A percentile compares a stretch with the other conserved stretches of the same genome.
These are phyloP conservation scores for Phytopythium montanum DNA, from an alignment of 352 stramenopile genomes.

Conservation along the genomic window DNA sequence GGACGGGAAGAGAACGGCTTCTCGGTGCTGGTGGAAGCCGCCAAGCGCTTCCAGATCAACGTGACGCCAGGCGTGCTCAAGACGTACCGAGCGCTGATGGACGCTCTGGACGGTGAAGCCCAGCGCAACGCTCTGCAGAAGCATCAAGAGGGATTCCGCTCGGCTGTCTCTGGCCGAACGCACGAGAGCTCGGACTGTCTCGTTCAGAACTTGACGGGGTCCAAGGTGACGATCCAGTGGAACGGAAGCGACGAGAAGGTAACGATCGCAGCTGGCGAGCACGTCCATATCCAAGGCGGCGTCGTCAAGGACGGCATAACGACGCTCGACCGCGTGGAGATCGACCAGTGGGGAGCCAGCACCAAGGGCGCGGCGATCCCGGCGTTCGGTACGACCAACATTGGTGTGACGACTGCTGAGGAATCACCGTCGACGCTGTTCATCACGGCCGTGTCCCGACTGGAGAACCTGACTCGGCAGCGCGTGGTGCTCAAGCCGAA, in stretches of 20 bases:
- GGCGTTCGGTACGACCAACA: slow-evolving; percentile 57
- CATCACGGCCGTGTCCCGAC: slow-evolving; percentile 58
- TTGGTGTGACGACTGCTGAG: slow-evolving; percentile 41
- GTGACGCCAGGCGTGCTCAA: slow-evolving; percentile 69
- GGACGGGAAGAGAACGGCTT: slow-evolving; percentile 56
- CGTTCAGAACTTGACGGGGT: slow-evolving; percentile 72
- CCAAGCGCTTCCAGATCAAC: slow-evolving; percentile 75
- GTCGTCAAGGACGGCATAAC: slow-evolving; percentile 32
- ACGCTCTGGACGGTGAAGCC: slow-evolving; percentile 65
- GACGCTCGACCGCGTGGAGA: slow-evolving; percentile 42
- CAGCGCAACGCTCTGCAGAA: slow-evolving; percentile 57
- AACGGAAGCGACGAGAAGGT: slow-evolving; percentile 42
- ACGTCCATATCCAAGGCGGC: slow-evolving; percentile 38
- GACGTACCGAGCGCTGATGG: slow-evolving; percentile 72
- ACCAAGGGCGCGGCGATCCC: slow-evolving; percentile 35
- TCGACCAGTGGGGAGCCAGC: slow-evolving; percentile 58
- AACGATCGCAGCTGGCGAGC: slow-evolving; percentile 42
- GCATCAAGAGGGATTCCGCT: slow-evolving; percentile 58
- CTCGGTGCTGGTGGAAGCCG: slow-evolving; percentile 54
- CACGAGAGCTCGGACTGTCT: slow-evolving; percentile 48
- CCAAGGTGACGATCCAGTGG: slow-evolving; percentile 44
- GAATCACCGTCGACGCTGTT: slow-evolving; percentile 44
- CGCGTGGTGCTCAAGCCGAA: slow-evolving; percentile 78
- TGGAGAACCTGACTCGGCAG: slow-evolving; percentile 64
- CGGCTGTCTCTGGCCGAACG: slow-evolving; percentile 27